These are phyloP conservation scores for Lentinula lateritia DNA, from an alignment of 768 basidiomycete species.

Conservation along the genomic window DNA sequence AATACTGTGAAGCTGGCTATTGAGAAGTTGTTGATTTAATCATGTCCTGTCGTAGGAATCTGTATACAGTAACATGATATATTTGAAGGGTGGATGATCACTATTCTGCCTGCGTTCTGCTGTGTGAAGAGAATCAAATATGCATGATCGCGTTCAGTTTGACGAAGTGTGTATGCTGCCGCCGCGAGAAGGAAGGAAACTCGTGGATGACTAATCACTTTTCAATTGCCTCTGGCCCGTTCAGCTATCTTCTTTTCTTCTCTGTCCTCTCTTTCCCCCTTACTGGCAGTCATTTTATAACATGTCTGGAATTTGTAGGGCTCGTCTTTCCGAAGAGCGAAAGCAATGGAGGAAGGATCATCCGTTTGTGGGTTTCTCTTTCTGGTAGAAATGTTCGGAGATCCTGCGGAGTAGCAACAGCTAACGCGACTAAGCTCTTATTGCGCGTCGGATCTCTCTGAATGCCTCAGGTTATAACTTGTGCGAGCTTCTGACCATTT, in stretches of 20 bases:
- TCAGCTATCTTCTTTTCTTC: neutral
- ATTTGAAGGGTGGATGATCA: too few species aligned
- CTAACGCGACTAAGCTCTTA: neutral
- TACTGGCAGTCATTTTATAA: neutral
- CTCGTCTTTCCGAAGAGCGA: conserved; percentile 91
- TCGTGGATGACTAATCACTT: conserved; percentile 2
- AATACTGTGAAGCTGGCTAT: conserved; percentile 77
- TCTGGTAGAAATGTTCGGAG: neutral
- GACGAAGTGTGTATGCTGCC: too few species aligned
- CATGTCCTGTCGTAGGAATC: neutral
- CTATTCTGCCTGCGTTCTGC: too few species aligned
- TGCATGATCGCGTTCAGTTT: too few species aligned
- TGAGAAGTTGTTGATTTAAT: conserved; percentile 56
- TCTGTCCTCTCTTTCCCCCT: neutral
- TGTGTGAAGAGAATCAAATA: too few species aligned
- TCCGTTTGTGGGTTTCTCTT: conserved; percentile 73
- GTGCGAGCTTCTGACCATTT: neutral
- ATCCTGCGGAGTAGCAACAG: neutral
- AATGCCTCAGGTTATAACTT: neutral
- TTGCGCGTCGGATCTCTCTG: neutral
- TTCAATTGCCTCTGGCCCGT: neutral
- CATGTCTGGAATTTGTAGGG: conserved; percentile 92
- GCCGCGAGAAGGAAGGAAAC: neutral
- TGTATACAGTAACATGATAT: neutral
- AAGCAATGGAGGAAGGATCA: conserved; percentile 99